These are phyloP conservation scores for Neonectria coccinea DNA, from an alignment of 2,329 filamentous ascomycete genomes.

Conservation along the genomic window DNA sequence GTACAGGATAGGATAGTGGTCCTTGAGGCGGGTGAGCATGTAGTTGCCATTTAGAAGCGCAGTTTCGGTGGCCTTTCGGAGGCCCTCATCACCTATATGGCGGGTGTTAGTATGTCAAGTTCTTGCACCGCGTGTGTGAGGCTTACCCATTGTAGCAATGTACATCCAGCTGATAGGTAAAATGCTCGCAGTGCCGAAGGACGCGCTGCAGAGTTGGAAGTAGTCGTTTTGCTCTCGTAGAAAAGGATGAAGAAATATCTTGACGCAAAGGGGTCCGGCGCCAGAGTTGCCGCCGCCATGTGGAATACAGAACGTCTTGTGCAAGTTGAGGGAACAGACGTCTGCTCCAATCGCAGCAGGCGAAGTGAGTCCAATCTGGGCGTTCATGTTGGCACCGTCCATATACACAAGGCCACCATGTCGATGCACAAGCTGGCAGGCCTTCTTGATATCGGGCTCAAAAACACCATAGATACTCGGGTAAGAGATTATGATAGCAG, in stretches of 20 bases:
- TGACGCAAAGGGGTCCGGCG: slow-evolving; percentile 66
- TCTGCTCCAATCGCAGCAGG: slow-evolving; percentile 96
- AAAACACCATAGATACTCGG: slow-evolving; percentile 96
- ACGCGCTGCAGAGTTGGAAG: not conserved
- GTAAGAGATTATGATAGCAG: slow-evolving; percentile 97
- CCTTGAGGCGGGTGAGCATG: slow-evolving; percentile 86
- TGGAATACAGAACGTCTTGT: slow-evolving; percentile 99
- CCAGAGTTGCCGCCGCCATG: slow-evolving; percentile 95
- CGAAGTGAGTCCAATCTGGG: slow-evolving; percentile 94
- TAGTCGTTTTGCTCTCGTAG: not conserved
- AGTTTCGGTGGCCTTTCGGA: slow-evolving; percentile 90
- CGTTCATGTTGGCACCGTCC: slow-evolving; percentile 99
- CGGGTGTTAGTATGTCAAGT: not conserved
- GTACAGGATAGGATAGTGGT: slow-evolving; percentile 92
- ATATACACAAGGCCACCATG: slow-evolving; percentile 96
- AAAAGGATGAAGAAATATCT: not conserved
- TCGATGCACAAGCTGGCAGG: slow-evolving; percentile 85
- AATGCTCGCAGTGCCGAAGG: not conserved
- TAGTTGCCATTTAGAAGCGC: slow-evolving; percentile 98
- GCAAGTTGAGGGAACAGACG: slow-evolving; percentile 95
- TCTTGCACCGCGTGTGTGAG: not conserved
- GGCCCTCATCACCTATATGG: slow-evolving; percentile 63
- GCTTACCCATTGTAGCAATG: not conserved
- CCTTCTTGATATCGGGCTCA: slow-evolving; percentile 88
- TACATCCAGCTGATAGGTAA: not conserved